A percentile compares a stretch with the other conserved stretches of the same genome.
phyloP scores from a whole-genome alignment of 2,329 filamentous ascomycete species.

The Sporothrix brasiliensis region DNA sequence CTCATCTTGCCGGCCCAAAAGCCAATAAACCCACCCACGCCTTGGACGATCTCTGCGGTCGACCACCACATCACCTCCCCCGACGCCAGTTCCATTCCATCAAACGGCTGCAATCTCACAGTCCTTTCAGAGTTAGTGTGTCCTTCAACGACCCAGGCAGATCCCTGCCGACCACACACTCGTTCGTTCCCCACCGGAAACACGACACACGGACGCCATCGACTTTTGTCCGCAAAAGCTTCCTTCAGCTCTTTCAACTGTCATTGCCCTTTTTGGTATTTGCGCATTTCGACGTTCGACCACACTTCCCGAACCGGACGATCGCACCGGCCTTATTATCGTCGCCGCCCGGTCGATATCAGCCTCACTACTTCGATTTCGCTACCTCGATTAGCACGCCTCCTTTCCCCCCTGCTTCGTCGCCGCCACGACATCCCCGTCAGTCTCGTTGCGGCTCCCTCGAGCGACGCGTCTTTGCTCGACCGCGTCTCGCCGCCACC shows the following conservation, averaged over 20 bases:
- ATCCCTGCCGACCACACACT: slow-evolving; percentile 10
- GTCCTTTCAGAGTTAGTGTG: slow-evolving; percentile 23
- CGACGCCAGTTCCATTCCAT: slow-evolving; percentile 20
- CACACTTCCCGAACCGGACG: slow-evolving; percentile 16
- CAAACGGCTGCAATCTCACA: slow-evolving; percentile 21
- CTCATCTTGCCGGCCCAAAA: too few relatives aligned
- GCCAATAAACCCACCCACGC: slow-evolving; percentile 2
- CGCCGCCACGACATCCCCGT: slow-evolving; percentile 3
- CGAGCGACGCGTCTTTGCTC: slow-evolving; percentile 9
- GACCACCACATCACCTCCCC: background rate
- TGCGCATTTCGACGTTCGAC: slow-evolving; percentile 3
- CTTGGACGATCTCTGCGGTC: background rate
- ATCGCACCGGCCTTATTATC: background rate
- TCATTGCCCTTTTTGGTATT: background rate
- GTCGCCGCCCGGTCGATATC: background rate
- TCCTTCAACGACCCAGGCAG: slow-evolving; percentile 19
- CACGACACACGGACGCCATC: background rate
- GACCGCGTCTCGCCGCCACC: background rate
- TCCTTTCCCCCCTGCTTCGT: background rate
- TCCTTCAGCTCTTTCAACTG: background rate
- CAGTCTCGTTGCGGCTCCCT: background rate
- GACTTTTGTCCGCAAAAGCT: background rate
- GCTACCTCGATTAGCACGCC: slow-evolving; percentile 4
- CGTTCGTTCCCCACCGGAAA: slow-evolving; percentile 8
- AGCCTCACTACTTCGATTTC: background rate